Evolutionary conservation across 1,139 yeast species (phyloP), one percentile per base, ranked within the genome.

Genomic region (Sugiyamaella novakii): DNA sequence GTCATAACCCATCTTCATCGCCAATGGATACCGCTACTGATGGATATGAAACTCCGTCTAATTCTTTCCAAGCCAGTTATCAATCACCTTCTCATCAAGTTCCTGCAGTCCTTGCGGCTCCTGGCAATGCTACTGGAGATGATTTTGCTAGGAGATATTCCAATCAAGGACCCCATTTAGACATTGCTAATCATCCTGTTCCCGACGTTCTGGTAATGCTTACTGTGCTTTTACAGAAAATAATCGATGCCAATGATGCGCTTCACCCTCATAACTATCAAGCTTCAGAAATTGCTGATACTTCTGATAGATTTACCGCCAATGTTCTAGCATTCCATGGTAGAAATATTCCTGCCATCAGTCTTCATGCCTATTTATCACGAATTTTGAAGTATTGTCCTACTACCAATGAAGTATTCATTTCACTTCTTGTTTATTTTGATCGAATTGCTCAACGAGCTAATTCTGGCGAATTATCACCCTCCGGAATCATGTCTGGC

Each of bases 321-420:
- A 84, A 83, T 60, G 91, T 92, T 2, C 71, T 91, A 53, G 94
- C 97, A 41, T 92, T 92, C 66, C 97, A 89, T 65, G 98, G 98
- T 15, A 81, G 96, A 46, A 94, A 91, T 64, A 83, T 92, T 12
- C 99, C 99, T 1, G 96, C 95, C 10, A 92, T 92, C 49, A 81
- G 92, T 7, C 76, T 94, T 45, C 91, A 88, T 63, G 94, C 96
- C 14, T 92, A 92, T 66, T 75, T 92, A 52, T 79, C 89, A 34
- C 80, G 98, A 62, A 94, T 92, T 25, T 78, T 92, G 64, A 92
- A 91, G 68, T 94, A 92, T 69, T 92, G 99, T 68, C 98, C 99
- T 0, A 94, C 94, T 17, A 91, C 98, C 1, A 92, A 92, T 68
- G 98, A 94, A 65, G 98, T 94, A 25, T 92, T 91, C 66, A 73